A percentile compares a stretch with the other conserved stretches of the same genome.
Conservation (phyloP, 148 eudicot species). For the Fallopia convolvulus region DNA sequence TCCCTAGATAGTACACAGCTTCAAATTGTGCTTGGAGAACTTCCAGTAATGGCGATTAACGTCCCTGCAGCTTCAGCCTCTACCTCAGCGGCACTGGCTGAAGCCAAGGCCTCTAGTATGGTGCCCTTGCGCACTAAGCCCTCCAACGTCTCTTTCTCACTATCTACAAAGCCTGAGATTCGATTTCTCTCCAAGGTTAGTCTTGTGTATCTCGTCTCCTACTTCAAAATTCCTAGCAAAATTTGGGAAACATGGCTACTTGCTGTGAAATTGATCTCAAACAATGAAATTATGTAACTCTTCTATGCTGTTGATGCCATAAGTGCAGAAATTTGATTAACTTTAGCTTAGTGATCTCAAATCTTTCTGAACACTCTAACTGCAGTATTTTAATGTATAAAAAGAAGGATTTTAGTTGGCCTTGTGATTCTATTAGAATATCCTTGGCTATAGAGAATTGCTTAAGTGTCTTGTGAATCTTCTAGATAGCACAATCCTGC, state of each 20-base stretch:
- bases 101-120: conserved; percentile 6
- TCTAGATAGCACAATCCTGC: background rate
- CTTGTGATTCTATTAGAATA: background rate
- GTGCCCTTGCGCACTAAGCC: conserved; percentile 5
- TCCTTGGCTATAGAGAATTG: background rate
- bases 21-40: background rate
- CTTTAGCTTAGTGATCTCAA: background rate
- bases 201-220: background rate
- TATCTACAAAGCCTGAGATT: conserved; percentile 8
- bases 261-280: background rate
- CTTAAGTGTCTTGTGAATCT: background rate
- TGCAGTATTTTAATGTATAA: background rate
- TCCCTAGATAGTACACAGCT: background rate
- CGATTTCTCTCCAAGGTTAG: conserved; percentile 11
- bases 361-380: background rate
- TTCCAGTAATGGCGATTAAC: conserved; percentile 9
- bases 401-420: background rate
- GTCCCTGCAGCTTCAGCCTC: conserved; percentile 14
- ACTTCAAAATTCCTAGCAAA: no score
- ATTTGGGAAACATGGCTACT: no score
- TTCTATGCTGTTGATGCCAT: background rate
- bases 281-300: background rate
- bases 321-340: background rate
- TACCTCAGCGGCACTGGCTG: conserved; percentile 2
- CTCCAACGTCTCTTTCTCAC: conserved; percentile 5